A percentile compares a stretch with the other conserved stretches of the same genome.
These are phyloP conservation scores for Aspergillus calidoustus DNA, from an alignment of 2,329 filamentous ascomycete genomes.

Conservation along the genomic window DNA sequence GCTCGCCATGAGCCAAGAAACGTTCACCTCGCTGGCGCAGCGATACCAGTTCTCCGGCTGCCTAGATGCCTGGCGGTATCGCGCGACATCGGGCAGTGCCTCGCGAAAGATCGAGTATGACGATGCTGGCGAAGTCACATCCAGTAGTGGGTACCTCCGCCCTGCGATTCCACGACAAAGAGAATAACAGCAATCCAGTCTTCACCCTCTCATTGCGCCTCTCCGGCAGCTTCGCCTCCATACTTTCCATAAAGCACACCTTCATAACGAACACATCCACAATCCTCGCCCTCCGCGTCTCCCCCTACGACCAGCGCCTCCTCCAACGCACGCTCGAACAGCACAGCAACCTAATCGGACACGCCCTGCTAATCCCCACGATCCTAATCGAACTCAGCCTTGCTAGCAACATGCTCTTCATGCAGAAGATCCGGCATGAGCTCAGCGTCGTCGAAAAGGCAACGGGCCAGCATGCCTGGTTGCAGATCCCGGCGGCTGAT, in stretches of 20 bases:
- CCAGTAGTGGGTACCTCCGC: background rate
- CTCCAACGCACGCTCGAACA: background rate
- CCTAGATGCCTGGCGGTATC: constrained; percentile 7
- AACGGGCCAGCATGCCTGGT: constrained; percentile 14
- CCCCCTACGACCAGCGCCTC: constrained; percentile 8
- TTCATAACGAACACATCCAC: background rate
- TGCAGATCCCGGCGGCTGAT: constrained; percentile 12
- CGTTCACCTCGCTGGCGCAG: background rate
- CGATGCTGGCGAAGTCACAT: background rate
- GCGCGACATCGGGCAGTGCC: background rate
- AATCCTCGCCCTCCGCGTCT: constrained; percentile 4
- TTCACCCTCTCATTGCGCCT: constrained; percentile 10
- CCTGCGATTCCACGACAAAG: no score
- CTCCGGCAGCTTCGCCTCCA: constrained; percentile 11
- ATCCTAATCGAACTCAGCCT: constrained; percentile 6
- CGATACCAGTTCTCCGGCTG: constrained; percentile 1
- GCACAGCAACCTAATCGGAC: constrained; percentile 3
- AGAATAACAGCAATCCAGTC: background rate
- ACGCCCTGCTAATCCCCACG: constrained; percentile 3
- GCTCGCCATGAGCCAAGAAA: constrained; percentile 2
- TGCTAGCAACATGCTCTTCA: constrained; percentile 1
- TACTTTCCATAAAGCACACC: constrained; percentile 8
- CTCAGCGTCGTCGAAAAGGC: constrained; percentile 15
- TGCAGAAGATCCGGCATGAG: constrained; percentile 16
- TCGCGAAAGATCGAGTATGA: background rate